phyloP scores from a whole-genome alignment of 768 basidiomycete genomes.

The Tremella fuciformis region DNA sequence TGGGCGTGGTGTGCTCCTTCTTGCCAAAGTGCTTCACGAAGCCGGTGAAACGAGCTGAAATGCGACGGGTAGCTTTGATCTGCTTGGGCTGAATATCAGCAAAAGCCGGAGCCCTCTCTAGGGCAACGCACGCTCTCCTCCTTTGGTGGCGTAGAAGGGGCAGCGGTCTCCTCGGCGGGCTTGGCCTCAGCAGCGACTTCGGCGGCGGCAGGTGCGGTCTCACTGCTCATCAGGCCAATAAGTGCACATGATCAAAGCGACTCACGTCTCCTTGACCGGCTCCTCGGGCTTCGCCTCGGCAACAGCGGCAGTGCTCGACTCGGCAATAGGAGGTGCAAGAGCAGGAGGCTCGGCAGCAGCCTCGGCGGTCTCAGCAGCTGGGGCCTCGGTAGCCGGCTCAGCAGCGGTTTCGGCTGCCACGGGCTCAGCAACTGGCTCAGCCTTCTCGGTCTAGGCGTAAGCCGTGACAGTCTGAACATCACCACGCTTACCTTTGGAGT shows the following conservation, averaged over 20 bases:
- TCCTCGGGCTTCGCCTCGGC: conserved; percentile 21
- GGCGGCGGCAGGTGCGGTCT: conserved; percentile 51
- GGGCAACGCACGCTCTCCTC: conserved; percentile 58
- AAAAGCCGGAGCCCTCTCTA: not conserved
- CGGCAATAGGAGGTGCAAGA: conserved; percentile 38
- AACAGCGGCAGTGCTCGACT: conserved; percentile 15
- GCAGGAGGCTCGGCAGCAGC: conserved; percentile 39
- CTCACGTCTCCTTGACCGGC: conserved; percentile 67
- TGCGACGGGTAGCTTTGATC: conserved; percentile 71
- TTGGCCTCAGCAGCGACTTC: conserved; percentile 52
- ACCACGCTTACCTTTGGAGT: conserved; percentile 53
- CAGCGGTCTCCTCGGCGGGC: conserved; percentile 30
- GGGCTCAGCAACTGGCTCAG: conserved; percentile 35
- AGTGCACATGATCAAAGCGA: conserved; percentile 18
- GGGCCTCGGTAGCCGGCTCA: conserved; percentile 53
- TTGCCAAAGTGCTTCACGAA: conserved; percentile 65
- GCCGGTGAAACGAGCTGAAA: conserved; percentile 77
- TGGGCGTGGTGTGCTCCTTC: conserved; percentile 34
- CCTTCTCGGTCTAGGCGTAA: conserved; percentile 40
- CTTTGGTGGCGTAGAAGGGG: conserved; percentile 54
- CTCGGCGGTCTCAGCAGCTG: conserved; percentile 47
- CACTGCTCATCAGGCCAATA: conserved; percentile 21
- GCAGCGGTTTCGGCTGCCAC: conserved; percentile 19
- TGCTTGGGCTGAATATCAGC: conserved; percentile 42
- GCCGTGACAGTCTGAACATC: not conserved